Percentiles rank a stretch among this genome's conserved stretches.
phyloP scores from a whole-genome alignment of 768 basidiomycete species.

The Boletus pseudopeckii region DNA sequence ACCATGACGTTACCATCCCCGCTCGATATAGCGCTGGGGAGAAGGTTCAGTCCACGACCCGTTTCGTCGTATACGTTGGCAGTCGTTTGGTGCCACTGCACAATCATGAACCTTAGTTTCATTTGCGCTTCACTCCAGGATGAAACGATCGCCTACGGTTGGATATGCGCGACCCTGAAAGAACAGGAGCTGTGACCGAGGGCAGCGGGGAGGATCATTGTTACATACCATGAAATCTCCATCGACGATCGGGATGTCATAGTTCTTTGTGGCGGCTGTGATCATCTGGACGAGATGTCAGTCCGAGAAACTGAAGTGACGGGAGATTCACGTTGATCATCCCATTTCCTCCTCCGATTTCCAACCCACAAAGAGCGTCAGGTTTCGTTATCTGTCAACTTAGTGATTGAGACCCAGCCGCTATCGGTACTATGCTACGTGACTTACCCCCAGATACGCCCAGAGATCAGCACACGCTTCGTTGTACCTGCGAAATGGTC shows the following conservation, averaged over 20 bases:
- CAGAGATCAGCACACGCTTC: constrained; percentile 31
- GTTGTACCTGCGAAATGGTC: constrained; percentile 27
- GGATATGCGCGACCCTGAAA: constrained; percentile 38
- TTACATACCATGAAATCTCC: constrained; percentile 42
- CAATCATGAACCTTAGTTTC: background rate
- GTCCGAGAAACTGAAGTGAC: background rate
- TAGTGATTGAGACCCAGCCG: constrained; percentile 1
- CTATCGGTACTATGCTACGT: background rate
- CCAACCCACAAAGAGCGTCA: constrained; percentile 34
- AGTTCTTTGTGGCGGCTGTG: constrained; percentile 33
- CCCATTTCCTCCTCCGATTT: constrained; percentile 46
- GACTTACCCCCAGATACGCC: constrained; percentile 26
- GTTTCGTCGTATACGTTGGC: constrained; percentile 28
- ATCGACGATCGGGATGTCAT: constrained; percentile 40
- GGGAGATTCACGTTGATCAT: constrained; percentile 37
- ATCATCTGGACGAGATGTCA: constrained; percentile 31
- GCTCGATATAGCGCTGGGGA: constrained; percentile 35
- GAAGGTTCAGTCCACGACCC: constrained; percentile 27
- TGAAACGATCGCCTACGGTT: constrained; percentile 19
- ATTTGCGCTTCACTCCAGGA: constrained; percentile 6
- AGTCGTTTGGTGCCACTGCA: constrained; percentile 32
- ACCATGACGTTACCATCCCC: constrained; percentile 39
- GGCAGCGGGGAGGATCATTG: background rate
- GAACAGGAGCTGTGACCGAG: constrained; percentile 1
- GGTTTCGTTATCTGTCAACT: constrained; percentile 29